phyloP scores from a whole-genome alignment of 495 filamentous ascomycete species.

The Hypomontagnella monticulosa region DNA sequence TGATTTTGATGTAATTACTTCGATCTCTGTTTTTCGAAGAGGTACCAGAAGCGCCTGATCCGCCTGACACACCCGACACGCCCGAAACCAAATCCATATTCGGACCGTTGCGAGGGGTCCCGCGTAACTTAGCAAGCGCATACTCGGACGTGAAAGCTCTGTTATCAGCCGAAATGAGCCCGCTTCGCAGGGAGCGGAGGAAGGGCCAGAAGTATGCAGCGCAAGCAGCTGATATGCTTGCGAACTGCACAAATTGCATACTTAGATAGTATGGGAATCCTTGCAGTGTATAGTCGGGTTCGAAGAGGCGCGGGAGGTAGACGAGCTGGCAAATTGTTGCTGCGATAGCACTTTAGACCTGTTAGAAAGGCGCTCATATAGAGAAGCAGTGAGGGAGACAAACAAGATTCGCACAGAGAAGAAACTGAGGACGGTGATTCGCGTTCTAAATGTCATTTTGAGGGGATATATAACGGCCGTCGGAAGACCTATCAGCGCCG shows the following conservation, averaged over 20 bases:
- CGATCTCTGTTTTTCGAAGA: slow-evolving; percentile 30
- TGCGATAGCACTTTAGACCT: slow-evolving; percentile 30
- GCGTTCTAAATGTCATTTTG: slow-evolving; percentile 30
- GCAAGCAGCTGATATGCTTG: slow-evolving; percentile 37
- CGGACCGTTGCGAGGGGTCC: slow-evolving; percentile 9
- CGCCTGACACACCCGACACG: neutral
- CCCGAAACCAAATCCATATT: slow-evolving; percentile 24
- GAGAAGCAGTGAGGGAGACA: slow-evolving; percentile 8
- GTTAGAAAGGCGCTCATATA: neutral
- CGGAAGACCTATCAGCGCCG: slow-evolving; percentile 51
- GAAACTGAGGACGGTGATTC: slow-evolving; percentile 33
- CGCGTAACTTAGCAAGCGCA: slow-evolving; percentile 29
- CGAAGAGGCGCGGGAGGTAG: slow-evolving; percentile 38
- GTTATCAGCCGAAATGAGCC: slow-evolving; percentile 41
- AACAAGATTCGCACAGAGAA: slow-evolving; percentile 41
- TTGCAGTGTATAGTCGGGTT: slow-evolving; percentile 32
- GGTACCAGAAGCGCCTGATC: too few relatives aligned
- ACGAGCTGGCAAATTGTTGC: slow-evolving; percentile 36
- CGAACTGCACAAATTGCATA: slow-evolving; percentile 40
- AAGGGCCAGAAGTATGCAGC: slow-evolving; percentile 45
- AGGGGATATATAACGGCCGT: slow-evolving; percentile 49
- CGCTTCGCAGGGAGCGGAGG: slow-evolving; percentile 40
- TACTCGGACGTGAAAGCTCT: slow-evolving; percentile 34
- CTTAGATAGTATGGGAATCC: slow-evolving; percentile 42
- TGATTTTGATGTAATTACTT: slow-evolving; percentile 38